These are phyloP conservation scores for Emericellopsis cladophorae DNA, from an alignment of 2,329 filamentous ascomycete species.

Conservation along the genomic window DNA sequence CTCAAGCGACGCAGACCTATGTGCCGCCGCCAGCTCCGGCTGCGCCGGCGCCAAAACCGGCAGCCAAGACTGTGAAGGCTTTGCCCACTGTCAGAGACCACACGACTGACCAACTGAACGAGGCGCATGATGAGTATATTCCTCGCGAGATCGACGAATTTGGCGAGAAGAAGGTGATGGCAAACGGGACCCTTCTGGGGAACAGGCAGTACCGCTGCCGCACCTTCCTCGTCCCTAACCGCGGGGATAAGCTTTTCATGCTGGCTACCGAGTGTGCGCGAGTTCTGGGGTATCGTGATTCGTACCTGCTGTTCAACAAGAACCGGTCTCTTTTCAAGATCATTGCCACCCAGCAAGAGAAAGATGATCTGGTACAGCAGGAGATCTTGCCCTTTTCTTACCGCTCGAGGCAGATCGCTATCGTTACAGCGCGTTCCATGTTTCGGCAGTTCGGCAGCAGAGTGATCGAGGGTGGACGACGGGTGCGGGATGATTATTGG, in stretches of 20 bases:
- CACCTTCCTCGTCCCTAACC: conserved; percentile 83
- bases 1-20: conserved; percentile 18
- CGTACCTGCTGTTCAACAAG: conserved; percentile 98
- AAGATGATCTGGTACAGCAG: conserved; percentile 89
- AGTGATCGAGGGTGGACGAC: conserved; percentile 76
- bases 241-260: conserved; percentile 95
- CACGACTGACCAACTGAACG: conserved; percentile 86
- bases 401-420: conserved; percentile 94
- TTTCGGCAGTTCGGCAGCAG: conserved; percentile 96
- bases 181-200: conserved; percentile 70
- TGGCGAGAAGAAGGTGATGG: conserved; percentile 86
- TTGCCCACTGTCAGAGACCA: conserved; percentile 93
- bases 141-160: conserved; percentile 86
- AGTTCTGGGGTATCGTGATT: conserved; percentile 87
- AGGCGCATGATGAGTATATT: conserved; percentile 86
- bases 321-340: conserved; percentile 96
- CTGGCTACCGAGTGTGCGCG: conserved; percentile 93
- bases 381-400: conserved; percentile 97
- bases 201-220: conserved; percentile 82
- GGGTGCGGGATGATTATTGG: conserved; percentile 97
- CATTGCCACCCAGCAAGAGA: conserved; percentile 89
- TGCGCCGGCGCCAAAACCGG: conserved; percentile 60
- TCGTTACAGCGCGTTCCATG: conserved; percentile 96
- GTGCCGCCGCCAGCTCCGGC: conserved; percentile 18
- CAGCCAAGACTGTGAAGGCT: conserved; percentile 81